Base-by-base conservation (phyloP, 2,329 filamentous ascomycete genomes). In the Fulvia fulva region DNA sequence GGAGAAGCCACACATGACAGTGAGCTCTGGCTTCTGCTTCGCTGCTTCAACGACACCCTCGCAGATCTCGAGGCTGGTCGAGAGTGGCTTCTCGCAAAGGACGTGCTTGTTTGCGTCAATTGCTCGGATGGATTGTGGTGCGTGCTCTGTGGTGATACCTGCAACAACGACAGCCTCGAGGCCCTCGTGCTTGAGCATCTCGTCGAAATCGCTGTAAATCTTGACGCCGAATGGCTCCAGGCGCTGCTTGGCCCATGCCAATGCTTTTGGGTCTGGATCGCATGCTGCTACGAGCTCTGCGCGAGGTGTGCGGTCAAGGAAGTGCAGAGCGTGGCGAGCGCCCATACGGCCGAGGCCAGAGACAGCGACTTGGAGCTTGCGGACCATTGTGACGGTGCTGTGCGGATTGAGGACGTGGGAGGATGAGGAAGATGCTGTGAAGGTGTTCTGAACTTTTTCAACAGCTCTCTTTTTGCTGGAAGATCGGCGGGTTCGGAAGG, bases 1-100 rank as follows among this genome's bases (percentile, higher is more conserved):
- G 5, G 82, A 85, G 76, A 87, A 87, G 6, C 84, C 85, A 65
- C 83, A 86, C 77, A 88, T 82, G 56, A 88, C 83, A 71, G 87
- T 88, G 21, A 86, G 77, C 53, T 85, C 70, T 1, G 84, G 84
- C 53, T 81, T 79, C 60, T 76, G 75, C 57, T 74, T 72, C 25
- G 83, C 82, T 7, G 82, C 82, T 50, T 82, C 78, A 60, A 87
- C 76, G 43, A 88, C 84, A 21, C 78, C 74, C 75, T 85, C 80
- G 52, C 81, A 83, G 52, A 85, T 75, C 63, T 85, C 82, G 16
- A 85, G 75, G 56, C 77, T 81, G 0, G 83, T 87, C 45, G 78
- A 81, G 30, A 84, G 67, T 1, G 83, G 83, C 74, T 85, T 85
- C 74, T 86, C 83, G 64, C 81, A 84, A 16, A 85, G 70, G 0